phyloP scores from a whole-genome alignment of 257 asterid genomes.

The Schizonepeta tenuifolia region DNA sequence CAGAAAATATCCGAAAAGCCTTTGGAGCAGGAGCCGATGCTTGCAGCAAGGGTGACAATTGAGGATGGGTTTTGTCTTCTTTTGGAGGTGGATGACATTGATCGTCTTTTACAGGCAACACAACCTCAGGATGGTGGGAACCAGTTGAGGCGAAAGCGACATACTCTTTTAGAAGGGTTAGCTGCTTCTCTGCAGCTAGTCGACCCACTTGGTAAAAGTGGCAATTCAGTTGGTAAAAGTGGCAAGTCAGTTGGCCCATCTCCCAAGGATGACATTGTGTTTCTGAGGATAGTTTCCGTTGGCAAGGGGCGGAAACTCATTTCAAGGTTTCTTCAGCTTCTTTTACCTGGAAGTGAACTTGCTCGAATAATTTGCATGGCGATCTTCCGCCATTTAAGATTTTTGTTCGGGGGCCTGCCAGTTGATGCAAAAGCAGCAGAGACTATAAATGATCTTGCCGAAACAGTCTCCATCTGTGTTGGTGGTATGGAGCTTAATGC shows the following conservation, averaged over 20 bases:
- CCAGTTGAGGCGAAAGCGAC: constrained; percentile 82
- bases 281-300: constrained; percentile 73
- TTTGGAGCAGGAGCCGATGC: constrained; percentile 87
- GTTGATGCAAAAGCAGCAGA: constrained; percentile 66
- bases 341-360: constrained; percentile 82
- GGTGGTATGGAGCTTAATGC: constrained; percentile 89
- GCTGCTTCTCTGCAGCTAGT: constrained; percentile 95
- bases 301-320: constrained; percentile 87
- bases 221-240: constrained; percentile 63
- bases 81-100: constrained; percentile 84
- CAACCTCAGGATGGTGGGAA: constrained; percentile 81
- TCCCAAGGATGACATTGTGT: constrained; percentile 84
- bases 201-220: constrained; percentile 86
- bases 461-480: constrained; percentile 62
- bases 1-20: constrained; percentile 64
- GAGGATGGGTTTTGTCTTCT: constrained; percentile 83
- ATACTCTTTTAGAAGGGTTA: constrained; percentile 81
- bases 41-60: constrained; percentile 83
- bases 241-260: constrained; percentile 66
- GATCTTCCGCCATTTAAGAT: constrained; percentile 84
- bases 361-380: constrained; percentile 96
- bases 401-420: constrained; percentile 87
- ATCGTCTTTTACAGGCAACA: constrained; percentile 67
- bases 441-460: constrained; percentile 61
- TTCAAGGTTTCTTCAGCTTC: constrained; percentile 81